Percentiles rank a stretch among this genome's conserved stretches.
phyloP scores from a whole-genome alignment of 768 basidiomycete species.

The Rubroboletus pulcherrimus region DNA sequence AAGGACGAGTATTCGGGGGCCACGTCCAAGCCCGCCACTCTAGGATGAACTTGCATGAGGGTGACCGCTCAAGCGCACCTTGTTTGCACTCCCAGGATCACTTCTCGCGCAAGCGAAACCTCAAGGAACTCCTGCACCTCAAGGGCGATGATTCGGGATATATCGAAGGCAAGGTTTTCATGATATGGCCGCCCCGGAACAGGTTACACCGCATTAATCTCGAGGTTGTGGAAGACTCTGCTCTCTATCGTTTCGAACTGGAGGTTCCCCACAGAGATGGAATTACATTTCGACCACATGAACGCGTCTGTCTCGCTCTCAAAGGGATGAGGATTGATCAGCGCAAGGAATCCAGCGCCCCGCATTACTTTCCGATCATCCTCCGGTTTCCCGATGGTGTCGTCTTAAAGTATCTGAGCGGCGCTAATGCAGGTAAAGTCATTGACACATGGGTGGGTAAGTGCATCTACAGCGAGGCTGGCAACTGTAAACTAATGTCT shows the following conservation, averaged over 20 bases:
- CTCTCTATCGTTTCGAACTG: constrained; percentile 36
- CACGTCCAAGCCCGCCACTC: neutral
- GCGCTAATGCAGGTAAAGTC: constrained; percentile 23
- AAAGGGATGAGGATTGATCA: constrained; percentile 38
- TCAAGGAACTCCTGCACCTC: constrained; percentile 32
- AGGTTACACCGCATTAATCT: constrained; percentile 31
- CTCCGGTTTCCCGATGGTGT: constrained; percentile 44
- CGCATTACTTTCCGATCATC: constrained; percentile 36
- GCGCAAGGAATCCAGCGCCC: constrained; percentile 24
- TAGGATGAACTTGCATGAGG: constrained; percentile 7
- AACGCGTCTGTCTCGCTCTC: constrained; percentile 46
- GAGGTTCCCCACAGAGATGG: constrained; percentile 32
- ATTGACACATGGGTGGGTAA: constrained; percentile 43
- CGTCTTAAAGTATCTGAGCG: constrained; percentile 36
- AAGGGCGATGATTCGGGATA: constrained; percentile 35
- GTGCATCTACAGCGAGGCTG: constrained; percentile 2
- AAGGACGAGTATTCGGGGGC: constrained; percentile 8
- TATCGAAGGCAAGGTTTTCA: constrained; percentile 40
- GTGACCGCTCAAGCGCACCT: neutral
- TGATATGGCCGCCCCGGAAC: constrained; percentile 40
- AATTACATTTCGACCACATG: constrained; percentile 39
- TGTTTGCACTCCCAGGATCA: constrained; percentile 1
- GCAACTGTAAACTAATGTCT: neutral
- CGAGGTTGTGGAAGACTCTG: constrained; percentile 17
- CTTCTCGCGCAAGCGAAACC: constrained; percentile 28